Percentiles rank a stretch among this genome's conserved stretches.
Evolutionary conservation across 2,329 filamentous ascomycete genomes (phyloP).

Genomic region (Colletotrichum sp.): DNA sequence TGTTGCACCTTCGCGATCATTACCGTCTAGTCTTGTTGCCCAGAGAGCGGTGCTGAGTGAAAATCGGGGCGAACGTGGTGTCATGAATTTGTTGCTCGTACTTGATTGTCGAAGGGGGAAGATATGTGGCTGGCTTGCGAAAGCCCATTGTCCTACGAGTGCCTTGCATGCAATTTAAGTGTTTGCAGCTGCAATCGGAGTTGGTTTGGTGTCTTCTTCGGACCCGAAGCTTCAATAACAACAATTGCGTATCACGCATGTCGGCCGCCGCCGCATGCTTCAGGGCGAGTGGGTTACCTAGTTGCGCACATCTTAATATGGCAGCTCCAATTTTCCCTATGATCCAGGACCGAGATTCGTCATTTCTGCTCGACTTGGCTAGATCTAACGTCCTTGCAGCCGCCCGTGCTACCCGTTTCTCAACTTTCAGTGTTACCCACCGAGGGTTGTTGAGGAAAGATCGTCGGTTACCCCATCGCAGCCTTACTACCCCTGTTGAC

Average conservation of each 20-base stretch:
- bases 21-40: accelerated
- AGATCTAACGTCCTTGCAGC: not conserved
- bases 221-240: not conserved
- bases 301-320: not conserved
- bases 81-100: not conserved
- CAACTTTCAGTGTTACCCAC: not conserved
- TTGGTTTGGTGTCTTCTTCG: not conserved
- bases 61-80: not conserved
- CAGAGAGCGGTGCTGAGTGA: not conserved
- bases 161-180: not conserved
- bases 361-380: not conserved
- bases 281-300: not conserved
- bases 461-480: not conserved
- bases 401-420: not conserved
- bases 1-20: not conserved
- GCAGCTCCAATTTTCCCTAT: not conserved
- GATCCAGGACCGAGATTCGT: not conserved
- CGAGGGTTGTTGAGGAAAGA: not conserved
- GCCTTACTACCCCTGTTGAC: not conserved
- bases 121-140: not conserved
- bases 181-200: not conserved
- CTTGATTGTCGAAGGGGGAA: not conserved
- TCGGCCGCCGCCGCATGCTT: not conserved
- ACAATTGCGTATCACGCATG: not conserved
- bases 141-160: not conserved